phyloP scores from a whole-genome alignment of 306 rosid genomes.

The Cucumis sativus region DNA sequence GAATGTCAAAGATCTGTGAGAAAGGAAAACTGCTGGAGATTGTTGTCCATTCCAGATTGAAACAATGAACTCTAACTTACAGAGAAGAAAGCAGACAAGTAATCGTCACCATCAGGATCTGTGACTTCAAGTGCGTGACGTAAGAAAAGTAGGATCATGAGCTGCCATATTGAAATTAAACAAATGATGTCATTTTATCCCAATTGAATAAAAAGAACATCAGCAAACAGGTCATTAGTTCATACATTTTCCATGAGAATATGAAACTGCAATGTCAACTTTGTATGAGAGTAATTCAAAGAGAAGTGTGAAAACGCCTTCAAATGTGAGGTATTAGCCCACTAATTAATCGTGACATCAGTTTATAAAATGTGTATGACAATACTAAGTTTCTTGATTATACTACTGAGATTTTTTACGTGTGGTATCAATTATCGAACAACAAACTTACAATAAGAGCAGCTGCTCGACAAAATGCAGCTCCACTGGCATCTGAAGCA shows the following conservation, averaged over 20 bases:
- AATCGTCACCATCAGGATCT: conserved; percentile 50
- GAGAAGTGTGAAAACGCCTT: neutral
- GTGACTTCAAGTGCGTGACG: conserved; percentile 73
- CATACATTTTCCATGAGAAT: neutral
- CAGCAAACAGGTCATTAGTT: neutral
- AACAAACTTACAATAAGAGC: conserved; percentile 73
- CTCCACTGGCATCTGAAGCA: conserved; percentile 78
- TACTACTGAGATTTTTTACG: neutral
- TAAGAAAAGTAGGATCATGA: conserved; percentile 81
- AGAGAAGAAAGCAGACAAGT: conserved; percentile 63
- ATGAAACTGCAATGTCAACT: neutral
- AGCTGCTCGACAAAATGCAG: conserved; percentile 91
- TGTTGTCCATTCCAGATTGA: neutral
- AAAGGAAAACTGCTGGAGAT: neutral
- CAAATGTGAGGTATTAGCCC: neutral
- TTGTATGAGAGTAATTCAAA: neutral
- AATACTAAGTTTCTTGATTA: neutral
- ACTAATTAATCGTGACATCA: neutral
- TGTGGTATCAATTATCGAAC: neutral
- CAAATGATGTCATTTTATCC: neutral
- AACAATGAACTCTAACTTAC: conserved; percentile 25
- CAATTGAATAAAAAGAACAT: neutral
- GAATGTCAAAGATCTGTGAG: neutral
- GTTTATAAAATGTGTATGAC: neutral
- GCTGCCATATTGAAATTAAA: conserved; percentile 33